Evolutionary conservation across 768 basidiomycete genomes (phyloP).

Genomic region (Coprinopsis marcescibilis): DNA sequence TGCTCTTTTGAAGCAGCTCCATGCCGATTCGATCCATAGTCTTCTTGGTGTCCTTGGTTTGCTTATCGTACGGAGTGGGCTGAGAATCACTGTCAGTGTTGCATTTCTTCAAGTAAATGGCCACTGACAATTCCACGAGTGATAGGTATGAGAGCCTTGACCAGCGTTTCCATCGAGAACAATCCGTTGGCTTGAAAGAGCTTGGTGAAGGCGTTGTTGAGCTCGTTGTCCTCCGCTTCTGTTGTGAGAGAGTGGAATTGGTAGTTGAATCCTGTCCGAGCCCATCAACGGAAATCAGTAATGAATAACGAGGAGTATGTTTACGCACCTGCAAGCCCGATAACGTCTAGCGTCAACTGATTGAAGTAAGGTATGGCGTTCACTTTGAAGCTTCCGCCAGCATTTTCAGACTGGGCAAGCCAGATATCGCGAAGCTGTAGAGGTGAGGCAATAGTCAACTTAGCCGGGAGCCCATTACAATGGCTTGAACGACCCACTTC

Average conservation of each 20-base stretch:
- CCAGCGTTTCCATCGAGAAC: no score
- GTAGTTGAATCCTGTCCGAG: constrained; percentile 29
- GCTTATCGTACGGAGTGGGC: constrained; percentile 27
- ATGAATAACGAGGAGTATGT: no score
- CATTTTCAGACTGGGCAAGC: background rate
- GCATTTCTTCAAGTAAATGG: no score
- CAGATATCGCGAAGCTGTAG: constrained; percentile 4
- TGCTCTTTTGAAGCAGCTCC: constrained; percentile 47
- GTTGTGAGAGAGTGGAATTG: constrained; percentile 25
- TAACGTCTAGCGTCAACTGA: constrained; percentile 9
- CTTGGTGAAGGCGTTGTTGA: constrained; percentile 46
- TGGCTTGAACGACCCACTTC: constrained; percentile 26
- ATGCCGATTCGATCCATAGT: constrained; percentile 47
- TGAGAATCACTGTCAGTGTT: no score
- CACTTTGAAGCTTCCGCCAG: background rate
- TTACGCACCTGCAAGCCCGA: constrained; percentile 8
- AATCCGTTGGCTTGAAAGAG: constrained; percentile 40
- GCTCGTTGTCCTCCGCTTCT: constrained; percentile 35
- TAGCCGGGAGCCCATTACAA: background rate
- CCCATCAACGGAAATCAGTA: no score
- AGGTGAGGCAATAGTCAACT: background rate
- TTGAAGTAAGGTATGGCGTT: constrained; percentile 6
- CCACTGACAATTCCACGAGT: constrained; percentile 23
- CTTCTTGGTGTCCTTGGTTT: constrained; percentile 23
- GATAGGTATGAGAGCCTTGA: constrained; percentile 23